Evolutionary conservation across 306 rosid species (phyloP).

Genomic region (Urtica urens): DNA sequence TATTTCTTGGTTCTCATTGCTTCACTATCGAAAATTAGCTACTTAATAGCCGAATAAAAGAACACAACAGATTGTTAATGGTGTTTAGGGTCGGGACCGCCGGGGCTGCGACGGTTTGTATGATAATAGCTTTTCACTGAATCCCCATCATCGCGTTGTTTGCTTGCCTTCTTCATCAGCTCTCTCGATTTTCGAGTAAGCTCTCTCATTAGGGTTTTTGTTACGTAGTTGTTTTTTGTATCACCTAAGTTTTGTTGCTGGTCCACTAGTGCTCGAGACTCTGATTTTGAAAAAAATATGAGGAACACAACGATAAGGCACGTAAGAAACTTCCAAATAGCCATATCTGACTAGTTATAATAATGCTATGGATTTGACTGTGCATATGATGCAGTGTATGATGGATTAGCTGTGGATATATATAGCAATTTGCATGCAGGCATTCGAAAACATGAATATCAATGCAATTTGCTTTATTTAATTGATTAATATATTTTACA

Average conservation of each 20-base stretch:
- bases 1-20: too few species aligned
- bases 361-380: too few species aligned
- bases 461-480: too few species aligned
- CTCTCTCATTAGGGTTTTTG: conserved; percentile 5
- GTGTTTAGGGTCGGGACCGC: conserved; percentile 30
- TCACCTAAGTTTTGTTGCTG: neutral
- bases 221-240: neutral
- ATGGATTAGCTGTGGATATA: too few species aligned
- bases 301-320: neutral
- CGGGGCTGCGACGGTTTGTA: conserved; percentile 18
- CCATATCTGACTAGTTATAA: neutral
- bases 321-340: conserved; percentile 1
- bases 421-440: too few species aligned
- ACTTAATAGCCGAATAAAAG: too few species aligned
- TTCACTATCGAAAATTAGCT: too few species aligned
- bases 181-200: conserved; percentile 10
- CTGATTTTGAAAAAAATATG: neutral
- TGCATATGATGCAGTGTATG: too few species aligned
- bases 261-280: conserved; percentile 5
- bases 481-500: too few species aligned
- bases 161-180: neutral
- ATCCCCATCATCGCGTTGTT: neutral
- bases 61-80: too few species aligned
- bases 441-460: too few species aligned
- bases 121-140: neutral